These are phyloP conservation scores for Phytomonas sp. DNA, from an alignment of 208 protist genomes.

Conservation along the genomic window DNA sequence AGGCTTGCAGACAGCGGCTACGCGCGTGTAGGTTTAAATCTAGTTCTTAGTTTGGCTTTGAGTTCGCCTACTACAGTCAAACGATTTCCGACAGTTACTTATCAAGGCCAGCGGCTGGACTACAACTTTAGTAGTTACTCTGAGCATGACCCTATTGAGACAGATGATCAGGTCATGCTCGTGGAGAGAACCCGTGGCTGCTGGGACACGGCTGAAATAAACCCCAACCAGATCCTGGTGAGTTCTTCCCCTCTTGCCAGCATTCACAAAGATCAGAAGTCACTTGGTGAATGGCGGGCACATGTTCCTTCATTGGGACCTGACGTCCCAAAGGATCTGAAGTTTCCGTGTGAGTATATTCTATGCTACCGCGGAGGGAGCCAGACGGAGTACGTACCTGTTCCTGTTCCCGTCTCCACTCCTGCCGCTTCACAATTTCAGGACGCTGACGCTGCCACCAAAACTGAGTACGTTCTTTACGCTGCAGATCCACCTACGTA, in stretches of 20 bases:
- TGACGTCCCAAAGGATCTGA: conserved; percentile 21
- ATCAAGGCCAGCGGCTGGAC: conserved; percentile 72
- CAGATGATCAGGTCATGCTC: conserved; percentile 60
- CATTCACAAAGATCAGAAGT: conserved; percentile 13
- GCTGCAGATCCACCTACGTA: conserved; percentile 44
- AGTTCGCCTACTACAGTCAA: conserved; percentile 35
- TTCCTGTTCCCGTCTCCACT: conserved; percentile 53
- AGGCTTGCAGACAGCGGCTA: conserved; percentile 65
- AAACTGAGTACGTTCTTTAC: conserved; percentile 6
- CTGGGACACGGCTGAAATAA: conserved; percentile 53
- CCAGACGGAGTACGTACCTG: conserved; percentile 71
- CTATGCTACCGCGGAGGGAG: conserved; percentile 67
- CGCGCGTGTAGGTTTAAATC: conserved; percentile 33
- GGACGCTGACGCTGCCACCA: neutral
- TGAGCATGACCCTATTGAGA: conserved; percentile 14
- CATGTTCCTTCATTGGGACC: conserved; percentile 83
- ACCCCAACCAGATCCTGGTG: conserved; percentile 26
- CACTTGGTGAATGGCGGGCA: conserved; percentile 29
- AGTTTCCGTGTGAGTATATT: conserved; percentile 63
- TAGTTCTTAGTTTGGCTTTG: conserved; percentile 24
- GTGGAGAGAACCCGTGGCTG: conserved; percentile 43
- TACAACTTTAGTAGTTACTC: conserved; percentile 44
- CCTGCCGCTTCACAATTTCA: neutral
- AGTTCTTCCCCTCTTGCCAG: conserved; percentile 17
- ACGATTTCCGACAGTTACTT: conserved; percentile 29